phyloP scores from a whole-genome alignment of 148 eudicot genomes.

The Amaranthus palmeri region DNA sequence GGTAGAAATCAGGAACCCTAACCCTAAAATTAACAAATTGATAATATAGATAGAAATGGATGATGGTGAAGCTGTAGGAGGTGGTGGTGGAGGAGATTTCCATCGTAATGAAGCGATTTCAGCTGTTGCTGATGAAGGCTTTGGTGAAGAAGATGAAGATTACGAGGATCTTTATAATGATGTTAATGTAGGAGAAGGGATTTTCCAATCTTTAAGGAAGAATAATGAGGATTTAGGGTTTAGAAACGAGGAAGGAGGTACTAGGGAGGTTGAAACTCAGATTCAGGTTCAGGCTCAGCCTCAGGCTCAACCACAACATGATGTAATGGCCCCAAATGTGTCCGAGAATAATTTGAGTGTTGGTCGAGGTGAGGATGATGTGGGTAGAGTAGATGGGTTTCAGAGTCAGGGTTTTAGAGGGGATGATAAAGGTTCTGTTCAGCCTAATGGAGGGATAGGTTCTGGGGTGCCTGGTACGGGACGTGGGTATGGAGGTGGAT shows the following conservation, averaged over 20 bases:
- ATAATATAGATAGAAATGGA: conserved; percentile 33
- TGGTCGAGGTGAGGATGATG: conserved; percentile 28
- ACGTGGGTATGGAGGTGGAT: conserved; percentile 38
- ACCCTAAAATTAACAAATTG: neutral
- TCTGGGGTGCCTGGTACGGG: conserved; percentile 17
- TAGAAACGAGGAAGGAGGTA: conserved; percentile 32
- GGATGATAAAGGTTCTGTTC: conserved; percentile 24
- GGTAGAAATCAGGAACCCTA: conserved; percentile 15
- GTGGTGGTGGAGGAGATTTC: conserved; percentile 36
- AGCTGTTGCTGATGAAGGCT: conserved; percentile 72
- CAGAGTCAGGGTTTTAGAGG: conserved; percentile 42
- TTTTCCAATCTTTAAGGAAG: conserved; percentile 51
- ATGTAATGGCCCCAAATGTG: neutral
- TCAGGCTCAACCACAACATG: conserved; percentile 9
- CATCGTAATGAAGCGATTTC: conserved; percentile 73
- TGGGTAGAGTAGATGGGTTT: conserved; percentile 37
- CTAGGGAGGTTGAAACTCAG: conserved; percentile 22
- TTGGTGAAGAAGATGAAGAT: conserved; percentile 80
- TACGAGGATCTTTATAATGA: conserved; percentile 86
- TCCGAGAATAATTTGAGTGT: conserved; percentile 26
- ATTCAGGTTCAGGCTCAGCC: conserved; percentile 16
- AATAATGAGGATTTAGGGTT: conserved; percentile 43
- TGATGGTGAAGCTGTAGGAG: conserved; percentile 48
- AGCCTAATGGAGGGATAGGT: conserved; percentile 27
- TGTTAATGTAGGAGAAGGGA: conserved; percentile 82